Percentiles rank a stretch among this genome's conserved stretches.
Evolutionary conservation across 306 rosid species (phyloP).

Genomic region (Cucumis melo): DNA sequence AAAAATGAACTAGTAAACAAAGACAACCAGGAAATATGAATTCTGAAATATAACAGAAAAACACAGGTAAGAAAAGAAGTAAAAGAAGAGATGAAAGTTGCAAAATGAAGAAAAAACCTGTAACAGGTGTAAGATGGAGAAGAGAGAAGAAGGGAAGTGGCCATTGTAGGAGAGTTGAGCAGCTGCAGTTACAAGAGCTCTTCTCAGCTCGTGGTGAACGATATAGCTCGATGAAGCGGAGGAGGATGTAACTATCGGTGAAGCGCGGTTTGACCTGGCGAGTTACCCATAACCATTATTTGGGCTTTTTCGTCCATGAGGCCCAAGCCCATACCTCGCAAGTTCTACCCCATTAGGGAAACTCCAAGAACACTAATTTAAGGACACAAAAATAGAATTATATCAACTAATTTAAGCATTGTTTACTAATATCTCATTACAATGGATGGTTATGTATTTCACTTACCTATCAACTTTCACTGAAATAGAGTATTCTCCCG

Average conservation of each 20-base stretch:
- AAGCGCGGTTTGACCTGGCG: not conserved
- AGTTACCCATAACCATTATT: not conserved
- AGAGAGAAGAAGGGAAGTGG: conserved; percentile 2
- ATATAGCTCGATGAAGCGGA: not conserved
- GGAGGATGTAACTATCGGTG: not conserved
- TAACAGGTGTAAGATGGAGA: not conserved
- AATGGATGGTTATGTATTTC: too few relatives aligned
- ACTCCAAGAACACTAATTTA: too few relatives aligned
- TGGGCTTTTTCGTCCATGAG: not conserved
- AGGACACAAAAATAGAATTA: too few relatives aligned
- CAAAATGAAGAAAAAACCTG: not conserved
- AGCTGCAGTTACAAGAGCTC: not conserved
- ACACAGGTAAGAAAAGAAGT: not conserved
- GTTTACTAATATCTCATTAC: too few relatives aligned
- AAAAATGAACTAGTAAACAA: not conserved
- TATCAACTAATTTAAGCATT: too few relatives aligned
- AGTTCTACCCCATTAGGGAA: too few relatives aligned
- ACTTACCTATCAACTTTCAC: too few relatives aligned
- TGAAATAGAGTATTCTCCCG: too few relatives aligned
- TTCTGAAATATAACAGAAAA: too few relatives aligned
- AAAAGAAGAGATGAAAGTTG: not conserved
- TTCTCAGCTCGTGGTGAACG: not conserved
- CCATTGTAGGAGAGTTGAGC: not conserved
- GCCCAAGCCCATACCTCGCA: not conserved
- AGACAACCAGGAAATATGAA: not conserved